Conservation (phyloP, 331 rosid genomes). For the Malus hybrid region DNA sequence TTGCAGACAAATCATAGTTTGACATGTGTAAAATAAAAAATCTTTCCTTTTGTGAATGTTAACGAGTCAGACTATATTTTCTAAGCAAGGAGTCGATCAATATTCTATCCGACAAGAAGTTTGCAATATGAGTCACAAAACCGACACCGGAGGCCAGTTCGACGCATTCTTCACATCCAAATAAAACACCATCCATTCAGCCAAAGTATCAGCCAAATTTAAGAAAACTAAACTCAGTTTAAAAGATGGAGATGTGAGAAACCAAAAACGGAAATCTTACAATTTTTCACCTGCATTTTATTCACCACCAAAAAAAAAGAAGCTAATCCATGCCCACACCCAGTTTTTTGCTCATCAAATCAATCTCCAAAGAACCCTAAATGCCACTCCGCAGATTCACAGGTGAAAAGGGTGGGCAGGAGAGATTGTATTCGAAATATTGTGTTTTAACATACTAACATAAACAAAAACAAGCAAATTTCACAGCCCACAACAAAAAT, state of each 20-base stretch:
- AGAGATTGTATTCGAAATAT: slow-evolving; percentile 31
- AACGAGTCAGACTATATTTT: too few relatives aligned
- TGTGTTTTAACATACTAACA: slow-evolving; percentile 14
- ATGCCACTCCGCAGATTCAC: slow-evolving; percentile 46
- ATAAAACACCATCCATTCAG: not conserved
- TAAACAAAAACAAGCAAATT: too few relatives aligned
- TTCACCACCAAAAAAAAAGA: slow-evolving; percentile 74
- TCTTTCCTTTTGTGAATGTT: too few relatives aligned
- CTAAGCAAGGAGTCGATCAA: too few relatives aligned
- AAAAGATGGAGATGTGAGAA: not conserved
- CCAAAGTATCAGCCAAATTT: slow-evolving; percentile 2
- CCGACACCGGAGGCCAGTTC: too few relatives aligned
- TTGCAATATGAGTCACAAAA: too few relatives aligned
- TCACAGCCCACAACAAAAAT: not conserved
- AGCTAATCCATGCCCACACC: slow-evolving; percentile 50
- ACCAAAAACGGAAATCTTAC: not conserved
- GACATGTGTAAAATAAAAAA: too few relatives aligned
- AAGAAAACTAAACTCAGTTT: not conserved
- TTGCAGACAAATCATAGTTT: too few relatives aligned
- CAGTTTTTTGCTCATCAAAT: slow-evolving; percentile 34
- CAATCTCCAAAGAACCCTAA: slow-evolving; percentile 44
- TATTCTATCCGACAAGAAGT: too few relatives aligned
- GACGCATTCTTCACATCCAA: not conserved
- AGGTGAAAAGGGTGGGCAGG: not conserved
- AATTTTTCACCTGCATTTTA: slow-evolving; percentile 75